Conservation (phyloP, 2,329 filamentous ascomycete genomes). For the Cercospora sp. region DNA sequence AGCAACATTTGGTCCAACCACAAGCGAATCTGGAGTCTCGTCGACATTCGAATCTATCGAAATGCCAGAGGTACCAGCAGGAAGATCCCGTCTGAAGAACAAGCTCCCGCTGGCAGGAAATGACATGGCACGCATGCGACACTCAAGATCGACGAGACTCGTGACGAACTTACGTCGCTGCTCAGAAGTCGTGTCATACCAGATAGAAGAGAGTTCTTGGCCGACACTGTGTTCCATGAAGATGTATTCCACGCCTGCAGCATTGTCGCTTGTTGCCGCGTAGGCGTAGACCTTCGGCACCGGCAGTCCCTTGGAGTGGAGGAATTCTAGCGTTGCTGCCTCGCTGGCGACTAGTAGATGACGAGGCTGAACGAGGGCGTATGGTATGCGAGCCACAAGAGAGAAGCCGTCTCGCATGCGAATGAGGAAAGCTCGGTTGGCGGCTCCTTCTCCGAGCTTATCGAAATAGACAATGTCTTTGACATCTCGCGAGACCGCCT, state of each 20-base stretch:
- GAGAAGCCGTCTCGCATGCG: conserved; percentile 25
- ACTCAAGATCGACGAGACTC: conserved; percentile 38
- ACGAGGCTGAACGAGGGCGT: conserved; percentile 19
- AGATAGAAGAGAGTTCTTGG: conserved; percentile 22
- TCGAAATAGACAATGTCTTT: conserved; percentile 29
- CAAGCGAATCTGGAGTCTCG: conserved; percentile 27
- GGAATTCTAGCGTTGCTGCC: conserved; percentile 32
- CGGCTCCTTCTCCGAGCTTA: conserved; percentile 30
- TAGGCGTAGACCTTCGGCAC: conserved; percentile 31
- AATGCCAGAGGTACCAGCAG: conserved; percentile 22
- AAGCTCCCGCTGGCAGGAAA: conserved; percentile 41
- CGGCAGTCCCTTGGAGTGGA: conserved; percentile 27
- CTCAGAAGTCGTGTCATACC: conserved; percentile 27
- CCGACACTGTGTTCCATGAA: conserved; percentile 31
- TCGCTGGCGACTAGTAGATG: conserved; percentile 30
- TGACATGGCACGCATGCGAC: conserved; percentile 31
- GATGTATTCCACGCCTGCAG: conserved; percentile 33
- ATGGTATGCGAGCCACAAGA: conserved; percentile 32
- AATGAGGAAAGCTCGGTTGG: conserved; percentile 27
- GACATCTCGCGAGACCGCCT: conserved; percentile 30
- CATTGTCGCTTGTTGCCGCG: conserved; percentile 28
- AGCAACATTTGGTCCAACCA: conserved; percentile 38
- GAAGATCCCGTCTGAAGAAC: conserved; percentile 39
- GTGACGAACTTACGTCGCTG: conserved; percentile 32
- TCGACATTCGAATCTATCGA: conserved; percentile 21